Conservation (phyloP, 1,139 yeast species). For the Geotrichum citri-aurantii region DNA sequence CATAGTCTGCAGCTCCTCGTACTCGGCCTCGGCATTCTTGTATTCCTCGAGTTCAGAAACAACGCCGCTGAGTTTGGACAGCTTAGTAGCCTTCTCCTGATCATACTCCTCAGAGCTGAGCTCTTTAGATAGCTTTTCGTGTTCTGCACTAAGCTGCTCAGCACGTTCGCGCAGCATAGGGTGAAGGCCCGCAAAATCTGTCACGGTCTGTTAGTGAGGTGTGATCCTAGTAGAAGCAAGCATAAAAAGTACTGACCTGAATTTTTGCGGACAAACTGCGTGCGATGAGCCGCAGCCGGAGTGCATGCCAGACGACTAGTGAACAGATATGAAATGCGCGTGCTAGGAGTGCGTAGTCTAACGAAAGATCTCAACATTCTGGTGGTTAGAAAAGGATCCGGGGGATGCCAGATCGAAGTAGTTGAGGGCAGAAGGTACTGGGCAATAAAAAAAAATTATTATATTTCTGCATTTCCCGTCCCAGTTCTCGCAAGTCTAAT, state of each 20-base stretch:
- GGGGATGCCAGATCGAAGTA: not conserved
- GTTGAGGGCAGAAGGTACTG: not conserved
- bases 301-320: not conserved
- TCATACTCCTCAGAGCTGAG: constrained; percentile 48
- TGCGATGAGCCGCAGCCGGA: not conserved
- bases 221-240: not conserved
- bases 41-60: constrained; percentile 51
- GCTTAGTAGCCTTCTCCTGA: constrained; percentile 50
- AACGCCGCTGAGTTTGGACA: constrained; percentile 51
- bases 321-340: not conserved
- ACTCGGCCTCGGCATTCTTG: constrained; percentile 31
- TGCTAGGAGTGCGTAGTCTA: not conserved
- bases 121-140: constrained; percentile 43
- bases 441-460: not conserved
- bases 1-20: constrained; percentile 36
- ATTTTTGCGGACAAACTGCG: not conserved
- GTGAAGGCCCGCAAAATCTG: constrained; percentile 36
- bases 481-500: not conserved
- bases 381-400: not conserved
- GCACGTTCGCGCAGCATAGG: constrained; percentile 65
- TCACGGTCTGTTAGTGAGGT: not conserved
- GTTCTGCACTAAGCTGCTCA: constrained; percentile 46
- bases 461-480: not conserved
- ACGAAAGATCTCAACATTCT: not conserved
- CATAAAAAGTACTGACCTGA: not conserved